Evolutionary conservation across 129 eudicot species (phyloP).

Genomic region (Heracleum sosnowskyi): DNA sequence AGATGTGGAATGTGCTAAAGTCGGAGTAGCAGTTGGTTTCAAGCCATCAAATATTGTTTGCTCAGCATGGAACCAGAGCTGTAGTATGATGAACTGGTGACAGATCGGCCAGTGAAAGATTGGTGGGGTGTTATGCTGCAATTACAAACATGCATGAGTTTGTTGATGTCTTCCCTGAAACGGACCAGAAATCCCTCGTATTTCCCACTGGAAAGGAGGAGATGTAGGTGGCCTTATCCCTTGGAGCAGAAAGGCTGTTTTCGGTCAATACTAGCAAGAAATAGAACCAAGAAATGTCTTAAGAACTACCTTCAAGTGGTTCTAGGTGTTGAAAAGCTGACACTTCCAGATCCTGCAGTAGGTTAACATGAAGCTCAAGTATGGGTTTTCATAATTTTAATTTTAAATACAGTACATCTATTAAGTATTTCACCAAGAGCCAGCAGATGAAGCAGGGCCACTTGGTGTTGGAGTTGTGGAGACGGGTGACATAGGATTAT

Average conservation of each 20-base stretch:
- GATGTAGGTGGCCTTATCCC: too few relatives aligned
- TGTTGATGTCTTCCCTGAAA: conserved; percentile 5
- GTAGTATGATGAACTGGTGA: conserved; percentile 47
- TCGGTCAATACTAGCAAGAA: too few relatives aligned
- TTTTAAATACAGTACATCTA: conserved; percentile 16
- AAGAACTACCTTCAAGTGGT: conserved; percentile 28
- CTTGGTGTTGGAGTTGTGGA: conserved; percentile 27
- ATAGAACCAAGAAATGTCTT: not conserved
- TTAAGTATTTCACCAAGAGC: conserved; percentile 52
- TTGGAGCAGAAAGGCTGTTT: too few relatives aligned
- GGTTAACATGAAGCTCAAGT: not conserved
- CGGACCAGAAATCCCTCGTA: too few relatives aligned
- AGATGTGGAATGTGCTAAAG: conserved; percentile 29
- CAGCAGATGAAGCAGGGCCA: conserved; percentile 35
- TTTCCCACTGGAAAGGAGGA: too few relatives aligned
- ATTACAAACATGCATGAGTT: conserved; percentile 16
- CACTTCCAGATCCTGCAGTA: conserved; percentile 63
- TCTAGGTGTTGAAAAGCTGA: conserved; percentile 31
- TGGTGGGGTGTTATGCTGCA: conserved; percentile 50
- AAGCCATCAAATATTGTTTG: conserved; percentile 23
- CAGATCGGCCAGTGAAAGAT: conserved; percentile 44
- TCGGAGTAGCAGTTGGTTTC: conserved; percentile 70
- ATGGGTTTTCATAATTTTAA: not conserved
- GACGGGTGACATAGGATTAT: conserved; percentile 5
- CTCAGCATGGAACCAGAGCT: conserved; percentile 34